Percentiles rank a stretch among this genome's conserved stretches.
Evolutionary conservation across 805 yeast genomes (phyloP).

Genomic region (Maudiozyma serrabonitensis): DNA sequence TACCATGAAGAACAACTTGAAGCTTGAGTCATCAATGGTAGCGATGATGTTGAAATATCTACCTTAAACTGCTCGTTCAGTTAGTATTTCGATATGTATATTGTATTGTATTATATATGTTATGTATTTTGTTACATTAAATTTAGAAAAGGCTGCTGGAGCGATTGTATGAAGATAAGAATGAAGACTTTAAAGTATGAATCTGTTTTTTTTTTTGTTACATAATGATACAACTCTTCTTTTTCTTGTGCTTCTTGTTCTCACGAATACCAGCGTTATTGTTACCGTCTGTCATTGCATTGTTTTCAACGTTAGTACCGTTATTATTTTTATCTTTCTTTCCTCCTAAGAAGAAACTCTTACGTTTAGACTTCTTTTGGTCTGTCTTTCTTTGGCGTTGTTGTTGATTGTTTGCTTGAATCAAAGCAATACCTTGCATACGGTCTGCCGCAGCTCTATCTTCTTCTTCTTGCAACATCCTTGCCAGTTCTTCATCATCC

Average conservation of each 20-base stretch:
- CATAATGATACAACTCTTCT: slow-evolving; percentile 13
- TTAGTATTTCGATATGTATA: no score
- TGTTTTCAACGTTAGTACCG: slow-evolving; percentile 1
- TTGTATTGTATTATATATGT: no score
- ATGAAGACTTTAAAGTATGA: neutral
- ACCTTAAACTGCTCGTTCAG: no score
- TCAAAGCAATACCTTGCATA: slow-evolving; percentile 29
- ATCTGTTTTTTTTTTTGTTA: slow-evolving; percentile 1
- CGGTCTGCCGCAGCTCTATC: slow-evolving; percentile 41
- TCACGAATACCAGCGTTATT: slow-evolving; percentile 4
- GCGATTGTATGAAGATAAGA: neutral
- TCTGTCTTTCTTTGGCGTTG: neutral
- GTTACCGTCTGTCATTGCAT: slow-evolving; percentile 4
- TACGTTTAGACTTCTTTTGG: slow-evolving; percentile 2
- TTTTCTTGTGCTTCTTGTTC: slow-evolving; percentile 3
- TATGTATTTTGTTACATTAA: no score
- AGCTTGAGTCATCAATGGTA: neutral
- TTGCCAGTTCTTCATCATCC: slow-evolving; percentile 37
- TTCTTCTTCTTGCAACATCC: slow-evolving; percentile 44
- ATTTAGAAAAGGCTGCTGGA: no score
- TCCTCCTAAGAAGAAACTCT: slow-evolving; percentile 1
- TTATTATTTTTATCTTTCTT: slow-evolving; percentile 5
- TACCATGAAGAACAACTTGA: neutral
- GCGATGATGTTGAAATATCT: no score
- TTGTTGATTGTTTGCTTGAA: slow-evolving; percentile 1